Conservation (phyloP, 345 rosid genomes). For the Euphorbia pulcherrima region DNA sequence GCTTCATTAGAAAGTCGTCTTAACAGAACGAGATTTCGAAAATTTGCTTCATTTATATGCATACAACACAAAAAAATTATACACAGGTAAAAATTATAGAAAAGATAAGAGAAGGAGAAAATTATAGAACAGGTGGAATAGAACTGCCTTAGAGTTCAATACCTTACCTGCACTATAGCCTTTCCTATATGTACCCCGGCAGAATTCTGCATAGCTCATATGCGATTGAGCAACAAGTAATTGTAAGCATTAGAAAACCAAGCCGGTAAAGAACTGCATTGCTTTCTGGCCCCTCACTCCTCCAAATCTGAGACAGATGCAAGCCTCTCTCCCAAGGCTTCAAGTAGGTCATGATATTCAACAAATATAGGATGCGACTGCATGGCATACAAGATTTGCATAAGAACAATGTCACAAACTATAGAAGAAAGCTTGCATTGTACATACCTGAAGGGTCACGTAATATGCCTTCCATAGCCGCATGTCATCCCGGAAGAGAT, state of each 20-base stretch:
- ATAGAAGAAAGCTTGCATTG: too few species aligned
- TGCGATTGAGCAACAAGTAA: neutral
- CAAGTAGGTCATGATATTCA: constrained; percentile 73
- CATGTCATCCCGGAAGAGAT: constrained; percentile 69
- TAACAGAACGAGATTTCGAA: neutral
- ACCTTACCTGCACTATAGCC: constrained; percentile 32
- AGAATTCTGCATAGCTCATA: constrained; percentile 2
- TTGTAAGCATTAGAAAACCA: neutral
- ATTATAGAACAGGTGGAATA: neutral
- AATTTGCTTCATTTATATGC: constrained; percentile 20
- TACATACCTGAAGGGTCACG: constrained; percentile 42
- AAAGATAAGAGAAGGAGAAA: constrained; percentile 1
- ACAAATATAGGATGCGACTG: constrained; percentile 65
- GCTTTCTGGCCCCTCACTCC: constrained; percentile 17
- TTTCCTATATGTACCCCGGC: constrained; percentile 1
- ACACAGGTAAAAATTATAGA: constrained; percentile 13
- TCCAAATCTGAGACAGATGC: constrained; percentile 31
- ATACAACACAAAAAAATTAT: constrained; percentile 11
- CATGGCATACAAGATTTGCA: constrained; percentile 10
- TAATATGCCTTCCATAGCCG: constrained; percentile 87
- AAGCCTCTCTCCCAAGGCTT: constrained; percentile 57
- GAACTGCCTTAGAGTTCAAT: constrained; percentile 2
- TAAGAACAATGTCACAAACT: neutral
- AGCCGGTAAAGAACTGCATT: neutral
- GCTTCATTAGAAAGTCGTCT: neutral